These are phyloP conservation scores for Thelephora terrestris DNA, from an alignment of 1,284 basidiomycete species.

Conservation along the genomic window DNA sequence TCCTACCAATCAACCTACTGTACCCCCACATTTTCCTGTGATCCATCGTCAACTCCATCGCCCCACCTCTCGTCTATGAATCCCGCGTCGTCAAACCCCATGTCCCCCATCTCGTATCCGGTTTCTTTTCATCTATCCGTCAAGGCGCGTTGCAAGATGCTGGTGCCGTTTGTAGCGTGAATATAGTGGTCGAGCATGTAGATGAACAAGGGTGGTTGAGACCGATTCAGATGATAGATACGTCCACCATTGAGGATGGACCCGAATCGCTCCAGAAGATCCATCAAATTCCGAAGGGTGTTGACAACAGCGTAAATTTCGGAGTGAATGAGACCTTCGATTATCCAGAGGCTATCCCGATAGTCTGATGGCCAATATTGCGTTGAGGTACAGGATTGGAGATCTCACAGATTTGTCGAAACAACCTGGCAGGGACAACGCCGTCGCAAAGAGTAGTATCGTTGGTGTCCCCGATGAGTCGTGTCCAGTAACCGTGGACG, in stretches of 20 bases:
- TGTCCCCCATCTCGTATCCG: too few species aligned
- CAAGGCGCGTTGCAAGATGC: conserved; percentile 53
- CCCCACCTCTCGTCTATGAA: too few species aligned
- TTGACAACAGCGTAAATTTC: conserved; percentile 68
- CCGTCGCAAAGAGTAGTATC: too few species aligned
- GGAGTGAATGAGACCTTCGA: conserved; percentile 70
- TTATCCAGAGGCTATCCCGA: conserved; percentile 84
- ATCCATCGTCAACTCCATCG: too few species aligned
- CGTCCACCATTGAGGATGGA: conserved; percentile 92
- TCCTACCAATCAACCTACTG: too few species aligned
- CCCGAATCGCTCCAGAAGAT: conserved; percentile 69
- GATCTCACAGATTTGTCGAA: conserved; percentile 55
- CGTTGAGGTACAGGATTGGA: background rate
- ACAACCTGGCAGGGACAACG: conserved; percentile 79
- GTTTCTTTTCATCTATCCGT: too few species aligned
- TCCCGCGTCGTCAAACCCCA: too few species aligned
- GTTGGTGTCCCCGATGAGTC: conserved; percentile 73
- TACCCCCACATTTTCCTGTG: too few species aligned
- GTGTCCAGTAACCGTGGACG: conserved; percentile 77
- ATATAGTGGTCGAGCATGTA: too few species aligned
- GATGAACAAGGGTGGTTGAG: conserved; percentile 83
- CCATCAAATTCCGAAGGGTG: conserved; percentile 89
- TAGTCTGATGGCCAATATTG: conserved; percentile 37
- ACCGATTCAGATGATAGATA: conserved; percentile 79
- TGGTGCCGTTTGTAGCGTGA: conserved; percentile 44